Evolutionary conservation across 495 filamentous ascomycete genomes (phyloP), one percentile per base, ranked within the genome.

Genomic region (Penicillium arizonense): DNA sequence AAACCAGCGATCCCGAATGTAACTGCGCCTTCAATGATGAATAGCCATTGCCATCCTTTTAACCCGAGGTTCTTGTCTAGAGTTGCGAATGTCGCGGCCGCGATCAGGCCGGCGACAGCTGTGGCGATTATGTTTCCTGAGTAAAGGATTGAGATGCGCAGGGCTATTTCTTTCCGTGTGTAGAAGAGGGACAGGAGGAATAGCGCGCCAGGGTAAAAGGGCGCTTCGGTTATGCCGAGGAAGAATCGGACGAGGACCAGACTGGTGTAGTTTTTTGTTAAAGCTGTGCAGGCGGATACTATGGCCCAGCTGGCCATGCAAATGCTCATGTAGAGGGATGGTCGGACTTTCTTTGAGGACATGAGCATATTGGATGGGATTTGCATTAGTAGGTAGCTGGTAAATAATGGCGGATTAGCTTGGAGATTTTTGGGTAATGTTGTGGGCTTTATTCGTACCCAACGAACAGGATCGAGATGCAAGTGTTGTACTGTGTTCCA

Each of bases 311-410:
- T 55, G 1, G 67, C 63, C 67, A 77, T 73, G 52, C 67, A 74
- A 18, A 67, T 59, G 38, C 45, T 44, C 46, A 65, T 65, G 44
- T 55, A 58, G 21, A 50, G 37, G 18, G 49, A 70, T 2, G 53
- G 39, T 5, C 58, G 50, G 14, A 61, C 38, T 23, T 47, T 53
- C 12, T 47, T 47, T 3, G 37, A 49, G 53, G 79, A 80, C 16
- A 83, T 61, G 45, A 82, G 74, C 20, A 83, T 61, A 47, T 83
- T 84, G 3, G 77, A 82, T 1, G 80, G 80, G n/a, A 84, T 64
- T 61, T 80, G 76, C 71, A 78, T 77, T 12, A 80, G 56, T 8
- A 79, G 52, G 57, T 80, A 80, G 2, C 69, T 70, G 50, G 57
- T 80, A 79, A 2, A 67, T 18, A 18, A 18, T 18, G 18, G 18